These are phyloP conservation scores for Wickerhamiella kurtzmanii DNA, from an alignment of 805 yeast species.

Conservation along the genomic window DNA sequence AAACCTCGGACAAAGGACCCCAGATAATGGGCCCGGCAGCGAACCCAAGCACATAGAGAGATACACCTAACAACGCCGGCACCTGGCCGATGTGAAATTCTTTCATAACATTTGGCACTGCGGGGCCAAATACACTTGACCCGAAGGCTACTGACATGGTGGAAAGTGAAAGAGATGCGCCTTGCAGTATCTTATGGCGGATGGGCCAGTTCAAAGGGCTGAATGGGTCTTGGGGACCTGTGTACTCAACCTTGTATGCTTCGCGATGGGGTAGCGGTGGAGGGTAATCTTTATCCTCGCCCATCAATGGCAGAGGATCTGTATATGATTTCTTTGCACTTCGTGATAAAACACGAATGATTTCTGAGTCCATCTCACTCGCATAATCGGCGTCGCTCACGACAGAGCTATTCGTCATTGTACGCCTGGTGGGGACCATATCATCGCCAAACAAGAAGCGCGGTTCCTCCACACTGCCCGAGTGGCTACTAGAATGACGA, in stretches of 20 bases:
- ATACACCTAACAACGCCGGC: constrained; percentile 62
- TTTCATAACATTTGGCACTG: constrained; percentile 34
- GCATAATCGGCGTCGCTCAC: not conserved
- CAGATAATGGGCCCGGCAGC: constrained; percentile 85
- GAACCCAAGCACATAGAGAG: constrained; percentile 81
- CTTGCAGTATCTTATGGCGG: constrained; percentile 33
- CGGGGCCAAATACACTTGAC: constrained; percentile 69
- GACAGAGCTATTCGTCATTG: not conserved
- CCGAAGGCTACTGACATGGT: constrained; percentile 55
- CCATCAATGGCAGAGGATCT: not conserved
- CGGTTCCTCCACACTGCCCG: not conserved
- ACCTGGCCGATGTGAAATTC: constrained; percentile 48
- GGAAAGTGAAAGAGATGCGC: constrained; percentile 34
- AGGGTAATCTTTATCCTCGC: constrained; percentile 1
- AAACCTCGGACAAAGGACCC: constrained; percentile 78
- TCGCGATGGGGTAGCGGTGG: not conserved
- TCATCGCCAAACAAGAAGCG: not conserved
- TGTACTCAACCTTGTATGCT: constrained; percentile 52
- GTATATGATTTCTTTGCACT: not conserved
- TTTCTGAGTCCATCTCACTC: not conserved
- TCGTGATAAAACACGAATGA: not conserved
- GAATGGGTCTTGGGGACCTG: constrained; percentile 65
- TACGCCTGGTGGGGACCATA: not conserved
- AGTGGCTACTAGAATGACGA: too few species aligned
- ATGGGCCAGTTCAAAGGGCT: constrained; percentile 72